Percentiles rank a stretch among this genome's conserved stretches.
phyloP scores from a whole-genome alignment of 1,284 basidiomycete genomes.

The Ganoderma leucocontextum region DNA sequence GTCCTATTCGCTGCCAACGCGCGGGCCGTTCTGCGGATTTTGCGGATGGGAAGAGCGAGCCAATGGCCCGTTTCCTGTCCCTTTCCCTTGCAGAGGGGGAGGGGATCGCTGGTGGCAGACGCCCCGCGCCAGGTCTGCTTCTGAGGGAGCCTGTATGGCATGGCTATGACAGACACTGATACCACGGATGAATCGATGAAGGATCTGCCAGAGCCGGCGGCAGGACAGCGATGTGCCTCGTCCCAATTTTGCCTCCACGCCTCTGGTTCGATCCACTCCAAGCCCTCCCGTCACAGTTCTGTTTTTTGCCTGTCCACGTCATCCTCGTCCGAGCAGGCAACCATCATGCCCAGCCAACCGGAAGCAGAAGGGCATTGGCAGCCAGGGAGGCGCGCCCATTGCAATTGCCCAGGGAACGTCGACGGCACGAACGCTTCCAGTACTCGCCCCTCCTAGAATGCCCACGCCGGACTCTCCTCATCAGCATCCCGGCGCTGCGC shows the following conservation, averaged over 20 bases:
- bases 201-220: conserved; percentile 8
- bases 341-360: neutral
- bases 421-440: neutral
- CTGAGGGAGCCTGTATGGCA: conserved; percentile 1
- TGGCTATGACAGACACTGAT: neutral
- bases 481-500: neutral
- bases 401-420: conserved; percentile 4
- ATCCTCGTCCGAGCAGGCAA: conserved; percentile 2
- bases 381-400: neutral
- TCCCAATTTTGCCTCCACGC: neutral
- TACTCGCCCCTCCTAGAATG: neutral
- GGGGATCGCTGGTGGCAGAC: neutral
- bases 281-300: neutral
- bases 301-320: neutral
- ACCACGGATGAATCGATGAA: neutral
- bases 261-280: neutral
- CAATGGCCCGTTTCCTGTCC: neutral
- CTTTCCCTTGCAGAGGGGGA: neutral
- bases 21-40: conserved; percentile 3
- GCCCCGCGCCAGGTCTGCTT: neutral
- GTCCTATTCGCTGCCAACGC: neutral
- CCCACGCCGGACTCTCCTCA: neutral
- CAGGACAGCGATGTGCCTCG: neutral
- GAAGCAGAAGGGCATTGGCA: neutral
- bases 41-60: conserved; percentile 6